Evolutionary conservation across 257 asterid species (phyloP).

Genomic region (Cinchona pubescens): DNA sequence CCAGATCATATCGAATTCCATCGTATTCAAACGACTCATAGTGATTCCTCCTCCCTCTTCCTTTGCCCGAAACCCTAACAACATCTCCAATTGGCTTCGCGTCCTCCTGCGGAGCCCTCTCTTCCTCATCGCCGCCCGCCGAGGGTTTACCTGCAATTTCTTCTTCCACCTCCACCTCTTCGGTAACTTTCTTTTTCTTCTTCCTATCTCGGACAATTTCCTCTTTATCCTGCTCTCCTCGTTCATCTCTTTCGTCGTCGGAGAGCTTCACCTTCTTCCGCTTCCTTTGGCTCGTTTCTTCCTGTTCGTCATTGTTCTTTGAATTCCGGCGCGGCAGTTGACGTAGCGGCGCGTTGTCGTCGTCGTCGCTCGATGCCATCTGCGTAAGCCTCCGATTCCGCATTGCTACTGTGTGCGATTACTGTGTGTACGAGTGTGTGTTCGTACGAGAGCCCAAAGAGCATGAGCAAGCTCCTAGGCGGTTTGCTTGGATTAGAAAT

Average conservation of each 20-base stretch:
- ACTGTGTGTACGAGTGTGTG: background rate
- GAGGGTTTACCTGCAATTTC: background rate
- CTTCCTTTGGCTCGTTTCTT: conserved; percentile 36
- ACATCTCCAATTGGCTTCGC: conserved; percentile 70
- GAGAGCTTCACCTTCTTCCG: conserved; percentile 30
- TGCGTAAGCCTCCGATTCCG: conserved; percentile 51
- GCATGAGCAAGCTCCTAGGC: background rate
- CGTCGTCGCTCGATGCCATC: conserved; percentile 64
- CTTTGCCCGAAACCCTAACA: conserved; percentile 69
- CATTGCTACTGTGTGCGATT: conserved; percentile 21
- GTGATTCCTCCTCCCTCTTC: conserved; percentile 46
- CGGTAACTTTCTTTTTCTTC: conserved; percentile 27
- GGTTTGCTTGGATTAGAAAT: too few species aligned
- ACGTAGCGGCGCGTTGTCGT: conserved; percentile 32
- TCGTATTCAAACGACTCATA: conserved; percentile 65
- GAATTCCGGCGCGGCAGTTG: conserved; percentile 28
- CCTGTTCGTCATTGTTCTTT: conserved; percentile 16
- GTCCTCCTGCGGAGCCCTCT: conserved; percentile 40
- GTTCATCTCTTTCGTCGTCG: conserved; percentile 22
- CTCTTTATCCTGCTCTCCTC: background rate
- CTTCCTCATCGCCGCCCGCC: conserved; percentile 13
- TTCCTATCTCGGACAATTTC: conserved; percentile 21
- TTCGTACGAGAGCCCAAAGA: too few species aligned
- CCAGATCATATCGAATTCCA: conserved; percentile 67
- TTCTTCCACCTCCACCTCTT: conserved; percentile 1